Percentiles rank a stretch among this genome's conserved stretches.
Conservation (phyloP, 148 eudicot genomes). For the Rhododendron vialii region DNA sequence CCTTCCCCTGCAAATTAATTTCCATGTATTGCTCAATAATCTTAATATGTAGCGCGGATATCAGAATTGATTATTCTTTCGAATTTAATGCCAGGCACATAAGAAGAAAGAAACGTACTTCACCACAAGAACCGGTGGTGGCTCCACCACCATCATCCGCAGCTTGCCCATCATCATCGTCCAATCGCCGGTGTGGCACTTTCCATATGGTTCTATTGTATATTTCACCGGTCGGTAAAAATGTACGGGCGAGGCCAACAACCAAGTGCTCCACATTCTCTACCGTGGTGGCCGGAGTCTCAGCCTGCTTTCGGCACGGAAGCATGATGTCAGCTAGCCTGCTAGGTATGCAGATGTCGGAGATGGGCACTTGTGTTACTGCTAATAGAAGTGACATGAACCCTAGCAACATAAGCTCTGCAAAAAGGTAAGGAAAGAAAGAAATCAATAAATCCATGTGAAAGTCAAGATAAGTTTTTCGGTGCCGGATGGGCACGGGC, state of each 20-base stretch:
- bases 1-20: conserved; percentile 29
- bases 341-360: conserved; percentile 32
- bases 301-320: conserved; percentile 20
- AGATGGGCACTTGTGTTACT: conserved; percentile 22
- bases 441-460: background rate
- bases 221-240: background rate
- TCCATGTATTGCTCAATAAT: background rate
- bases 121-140: background rate
- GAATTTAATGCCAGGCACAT: background rate
- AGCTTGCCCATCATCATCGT: background rate
- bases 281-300: background rate
- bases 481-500: too few species aligned
- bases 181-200: conserved; percentile 2
- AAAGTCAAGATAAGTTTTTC: background rate
- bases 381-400: conserved; percentile 35
- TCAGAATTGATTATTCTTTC: background rate
- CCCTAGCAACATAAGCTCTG: conserved; percentile 38
- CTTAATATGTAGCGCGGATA: background rate
- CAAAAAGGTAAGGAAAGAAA: background rate
- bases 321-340: conserved; percentile 31
- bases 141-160: background rate
- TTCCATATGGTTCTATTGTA: background rate
- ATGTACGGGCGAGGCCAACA: background rate
- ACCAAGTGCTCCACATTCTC: conserved; percentile 10
- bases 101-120: background rate